A percentile compares a stretch with the other conserved stretches of the same genome.
Conservation (phyloP, 2,329 filamentous ascomycete species). For the Scytalidium sp. region DNA sequence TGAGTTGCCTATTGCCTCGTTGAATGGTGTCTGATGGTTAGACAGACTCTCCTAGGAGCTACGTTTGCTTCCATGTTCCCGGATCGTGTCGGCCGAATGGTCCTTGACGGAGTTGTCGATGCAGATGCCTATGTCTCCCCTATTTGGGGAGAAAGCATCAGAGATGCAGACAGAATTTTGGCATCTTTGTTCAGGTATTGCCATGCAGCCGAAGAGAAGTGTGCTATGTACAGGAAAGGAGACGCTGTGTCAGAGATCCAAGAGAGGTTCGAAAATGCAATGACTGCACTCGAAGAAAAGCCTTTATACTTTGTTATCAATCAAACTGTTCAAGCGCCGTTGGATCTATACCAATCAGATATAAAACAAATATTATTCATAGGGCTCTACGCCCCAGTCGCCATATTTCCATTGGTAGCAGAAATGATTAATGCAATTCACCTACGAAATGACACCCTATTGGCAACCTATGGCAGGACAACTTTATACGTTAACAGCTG, state of each 20-base stretch:
- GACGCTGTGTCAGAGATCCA: constrained; percentile 8
- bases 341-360: constrained; percentile 23
- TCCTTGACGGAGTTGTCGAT: constrained; percentile 29
- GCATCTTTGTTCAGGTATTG: constrained; percentile 27
- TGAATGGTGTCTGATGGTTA: constrained; percentile 25
- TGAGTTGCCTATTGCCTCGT: constrained; percentile 6
- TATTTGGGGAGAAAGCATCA: constrained; percentile 16
- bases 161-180: constrained; percentile 24
- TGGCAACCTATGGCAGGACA: not conserved
- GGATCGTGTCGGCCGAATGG: constrained; percentile 37
- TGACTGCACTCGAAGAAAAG: constrained; percentile 35
- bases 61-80: constrained; percentile 44
- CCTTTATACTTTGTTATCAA: constrained; percentile 21
- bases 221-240: constrained; percentile 19
- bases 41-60: constrained; percentile 33
- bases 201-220: constrained; percentile 28
- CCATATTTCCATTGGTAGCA: constrained; percentile 20
- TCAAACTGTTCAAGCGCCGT: constrained; percentile 11
- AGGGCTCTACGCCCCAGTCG: constrained; percentile 23
- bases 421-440: constrained; percentile 6
- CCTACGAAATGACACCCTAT: not conserved
- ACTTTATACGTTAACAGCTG: not conserved
- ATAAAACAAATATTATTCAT: constrained; percentile 23
- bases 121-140: constrained; percentile 20
- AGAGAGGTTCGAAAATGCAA: constrained; percentile 27